Base-by-base conservation (phyloP, 2,329 filamentous ascomycete genomes). In the Rutstroemia sp. region DNA sequence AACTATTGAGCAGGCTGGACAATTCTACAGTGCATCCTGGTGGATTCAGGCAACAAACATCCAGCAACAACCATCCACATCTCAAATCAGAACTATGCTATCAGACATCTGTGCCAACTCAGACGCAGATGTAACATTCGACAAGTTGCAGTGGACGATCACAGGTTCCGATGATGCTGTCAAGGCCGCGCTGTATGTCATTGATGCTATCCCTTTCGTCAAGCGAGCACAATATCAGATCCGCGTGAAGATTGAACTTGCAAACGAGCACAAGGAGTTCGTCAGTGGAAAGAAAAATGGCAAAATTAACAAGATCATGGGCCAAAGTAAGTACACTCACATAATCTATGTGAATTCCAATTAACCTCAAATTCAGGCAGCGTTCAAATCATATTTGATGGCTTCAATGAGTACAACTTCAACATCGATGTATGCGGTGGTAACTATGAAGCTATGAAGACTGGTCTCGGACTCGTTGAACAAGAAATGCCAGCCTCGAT, bases 231-330 rank as follows among this genome's bases (percentile, higher is more conserved):
- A 36, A 63, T 95, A 95, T 68, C 92, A 95, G 70, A 95, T 99
- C 70, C 85, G 92, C 56, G 92, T 99, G 69, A 97, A 97, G 78
- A 95, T 99, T 61, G 94, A 99, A 76, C 86, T 99, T 56, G 94
- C 94, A 68, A 97, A 97, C 69, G 94, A 99, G 75, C 94, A 99
- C 77, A 99, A 99, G 73, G 94, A 99, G 69, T 99, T 99, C 70
- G 94, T 99, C 57, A 96, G 92, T 65, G 94, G 94, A 65, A 99
- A 99, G 79, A 99, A 99, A 78, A 99, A 99, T 67, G 94, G 94
- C 73, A 99, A 99, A 76, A 99, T 99, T 73, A 99, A 99, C 79
- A 99, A 99, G 79, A 99, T 99, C 68, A 99, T 99, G 94, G 94
- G 92, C 23, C 92, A 97, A 73, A 96, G 92, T 57, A 49, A 45